Conservation (phyloP, 495 filamentous ascomycete species). For the Podospora fimiseda region DNA sequence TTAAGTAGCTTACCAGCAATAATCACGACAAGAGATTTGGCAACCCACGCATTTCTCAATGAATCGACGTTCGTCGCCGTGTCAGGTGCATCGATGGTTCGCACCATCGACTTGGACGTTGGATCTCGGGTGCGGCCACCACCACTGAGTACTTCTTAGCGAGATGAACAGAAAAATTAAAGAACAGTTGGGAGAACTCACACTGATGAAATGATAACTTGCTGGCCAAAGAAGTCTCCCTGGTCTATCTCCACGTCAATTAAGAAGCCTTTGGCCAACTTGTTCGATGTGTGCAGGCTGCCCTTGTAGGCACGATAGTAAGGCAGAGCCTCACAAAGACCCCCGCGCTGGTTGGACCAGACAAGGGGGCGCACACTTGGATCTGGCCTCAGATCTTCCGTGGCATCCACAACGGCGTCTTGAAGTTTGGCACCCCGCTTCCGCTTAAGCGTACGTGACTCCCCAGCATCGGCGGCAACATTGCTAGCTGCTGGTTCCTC, state of each 20-base stretch:
- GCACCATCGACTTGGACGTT: constrained; percentile 36
- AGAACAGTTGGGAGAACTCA: constrained; percentile 33
- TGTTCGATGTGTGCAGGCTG: constrained; percentile 45
- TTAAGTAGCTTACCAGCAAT: constrained; percentile 49
- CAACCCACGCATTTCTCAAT: constrained; percentile 31
- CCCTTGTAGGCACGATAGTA: constrained; percentile 62
- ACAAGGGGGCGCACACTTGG: not conserved
- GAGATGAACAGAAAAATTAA: constrained; percentile 2
- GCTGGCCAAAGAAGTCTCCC: constrained; percentile 54
- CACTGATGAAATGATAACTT: constrained; percentile 62
- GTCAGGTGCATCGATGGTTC: constrained; percentile 36
- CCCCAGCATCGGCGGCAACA: not conserved
- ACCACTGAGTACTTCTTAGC: too few relatives aligned
- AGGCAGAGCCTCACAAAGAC: constrained; percentile 58
- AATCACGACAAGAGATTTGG: constrained; percentile 43
- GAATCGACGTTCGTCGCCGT: constrained; percentile 25
- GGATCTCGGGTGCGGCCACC: constrained; percentile 42
- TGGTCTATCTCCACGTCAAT: constrained; percentile 51
- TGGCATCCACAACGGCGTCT: not conserved
- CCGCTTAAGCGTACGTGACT: too few relatives aligned
- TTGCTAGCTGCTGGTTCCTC: not conserved
- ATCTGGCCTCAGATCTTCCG: not conserved
- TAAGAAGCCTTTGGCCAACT: constrained; percentile 51
- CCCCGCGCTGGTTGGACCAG: constrained; percentile 56
- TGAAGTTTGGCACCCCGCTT: not conserved